Conservation (phyloP, 2,329 filamentous ascomycete species). For the Diaporthe sp. region DNA sequence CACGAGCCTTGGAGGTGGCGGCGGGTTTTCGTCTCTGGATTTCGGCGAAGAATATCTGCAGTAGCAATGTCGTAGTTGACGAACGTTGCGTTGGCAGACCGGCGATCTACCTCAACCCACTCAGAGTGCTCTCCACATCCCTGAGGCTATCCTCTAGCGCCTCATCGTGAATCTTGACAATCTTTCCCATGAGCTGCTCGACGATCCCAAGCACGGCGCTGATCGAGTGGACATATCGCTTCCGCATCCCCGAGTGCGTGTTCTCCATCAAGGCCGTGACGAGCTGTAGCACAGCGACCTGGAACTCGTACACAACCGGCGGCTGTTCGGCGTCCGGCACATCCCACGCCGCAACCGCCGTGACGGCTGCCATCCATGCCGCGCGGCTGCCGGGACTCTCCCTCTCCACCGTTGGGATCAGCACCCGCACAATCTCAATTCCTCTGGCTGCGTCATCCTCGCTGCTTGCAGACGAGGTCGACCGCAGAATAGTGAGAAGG, state of each 20-base stretch:
- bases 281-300: constrained; percentile 69
- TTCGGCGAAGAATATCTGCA: neutral
- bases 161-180: constrained; percentile 42
- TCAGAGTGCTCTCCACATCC: constrained; percentile 54
- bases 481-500: constrained; percentile 59
- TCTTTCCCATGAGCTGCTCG: constrained; percentile 54
- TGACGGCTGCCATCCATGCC: constrained; percentile 71
- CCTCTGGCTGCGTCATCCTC: constrained; percentile 61
- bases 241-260: constrained; percentile 61
- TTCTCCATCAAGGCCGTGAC: constrained; percentile 65
- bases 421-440: constrained; percentile 68
- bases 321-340: constrained; percentile 49
- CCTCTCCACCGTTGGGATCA: constrained; percentile 66
- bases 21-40: neutral
- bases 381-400: constrained; percentile 61
- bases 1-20: neutral
- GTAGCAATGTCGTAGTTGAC: neutral
- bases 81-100: too few relatives aligned
- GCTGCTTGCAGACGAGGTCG: constrained; percentile 45
- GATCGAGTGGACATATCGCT: constrained; percentile 66
- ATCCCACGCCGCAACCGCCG: constrained; percentile 63
- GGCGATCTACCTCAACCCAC: constrained; percentile 40
- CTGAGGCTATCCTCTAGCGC: constrained; percentile 59
- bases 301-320: constrained; percentile 60
- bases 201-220: constrained; percentile 65